Evolutionary conservation across 2,329 filamentous ascomycete species (phyloP).

Genomic region (Knoxdaviesia proteae): DNA sequence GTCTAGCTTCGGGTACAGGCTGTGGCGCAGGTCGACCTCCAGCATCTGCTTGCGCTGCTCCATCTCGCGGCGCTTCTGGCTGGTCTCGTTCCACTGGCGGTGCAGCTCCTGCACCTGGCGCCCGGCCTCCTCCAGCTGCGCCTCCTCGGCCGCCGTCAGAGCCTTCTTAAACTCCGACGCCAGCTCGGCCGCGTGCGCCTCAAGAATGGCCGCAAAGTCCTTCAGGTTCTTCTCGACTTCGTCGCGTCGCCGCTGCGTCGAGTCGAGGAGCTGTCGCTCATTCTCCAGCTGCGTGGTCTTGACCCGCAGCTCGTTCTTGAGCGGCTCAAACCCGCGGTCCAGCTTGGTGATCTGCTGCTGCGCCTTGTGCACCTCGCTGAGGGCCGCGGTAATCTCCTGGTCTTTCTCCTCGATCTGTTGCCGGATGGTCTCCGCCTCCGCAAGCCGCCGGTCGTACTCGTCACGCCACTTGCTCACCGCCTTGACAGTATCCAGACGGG

Average conservation of each 20-base stretch:
- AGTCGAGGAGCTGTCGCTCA: conserved; percentile 52
- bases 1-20: conserved; percentile 69
- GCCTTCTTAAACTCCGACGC: conserved; percentile 82
- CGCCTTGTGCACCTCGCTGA: conserved; percentile 63
- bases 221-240: conserved; percentile 57
- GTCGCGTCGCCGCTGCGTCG: conserved; percentile 41
- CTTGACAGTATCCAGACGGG: conserved; percentile 68
- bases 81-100: conserved; percentile 56
- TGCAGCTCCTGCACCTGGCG: conserved; percentile 51
- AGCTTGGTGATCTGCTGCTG: conserved; percentile 60
- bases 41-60: conserved; percentile 66
- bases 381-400: conserved; percentile 73
- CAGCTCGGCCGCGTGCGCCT: conserved; percentile 61
- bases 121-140: conserved; percentile 52
- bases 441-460: conserved; percentile 47
- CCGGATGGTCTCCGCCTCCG: conserved; percentile 43
- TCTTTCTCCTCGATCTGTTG: conserved; percentile 57
- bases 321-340: conserved; percentile 62
- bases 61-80: conserved; percentile 51
- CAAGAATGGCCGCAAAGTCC: conserved; percentile 53
- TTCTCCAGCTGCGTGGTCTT: conserved; percentile 59
- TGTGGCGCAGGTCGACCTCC: conserved; percentile 75
- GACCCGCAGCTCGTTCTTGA: conserved; percentile 54
- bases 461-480: conserved; percentile 54
- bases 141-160: conserved; percentile 63